Conservation (phyloP, 768 basidiomycete species). For the Gloeopeniophorella convolvens region DNA sequence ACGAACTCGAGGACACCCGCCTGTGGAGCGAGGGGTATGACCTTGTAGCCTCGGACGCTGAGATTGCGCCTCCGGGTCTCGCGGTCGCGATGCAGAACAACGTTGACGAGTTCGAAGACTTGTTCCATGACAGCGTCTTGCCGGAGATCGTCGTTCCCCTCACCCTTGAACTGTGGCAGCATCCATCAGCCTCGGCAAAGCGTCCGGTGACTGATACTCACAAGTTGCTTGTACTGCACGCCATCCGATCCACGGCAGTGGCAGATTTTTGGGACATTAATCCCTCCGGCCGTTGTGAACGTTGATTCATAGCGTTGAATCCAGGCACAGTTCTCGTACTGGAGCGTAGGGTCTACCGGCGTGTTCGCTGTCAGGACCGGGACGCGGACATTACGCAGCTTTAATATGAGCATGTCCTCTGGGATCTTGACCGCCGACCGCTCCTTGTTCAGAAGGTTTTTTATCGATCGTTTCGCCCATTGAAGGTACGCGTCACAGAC, state of each 20-base stretch:
- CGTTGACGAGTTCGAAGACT: constrained; percentile 86
- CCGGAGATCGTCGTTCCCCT: constrained; percentile 84
- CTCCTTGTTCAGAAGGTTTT: constrained; percentile 24
- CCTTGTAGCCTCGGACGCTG: constrained; percentile 77
- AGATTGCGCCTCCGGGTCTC: constrained; percentile 71
- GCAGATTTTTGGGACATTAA: constrained; percentile 78
- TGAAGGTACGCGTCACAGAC: constrained; percentile 62
- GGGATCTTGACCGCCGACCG: constrained; percentile 39
- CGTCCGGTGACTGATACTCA: constrained; percentile 33
- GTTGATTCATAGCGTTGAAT: constrained; percentile 52
- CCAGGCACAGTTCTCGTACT: constrained; percentile 66
- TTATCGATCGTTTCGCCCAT: constrained; percentile 64
- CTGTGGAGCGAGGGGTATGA: constrained; percentile 73
- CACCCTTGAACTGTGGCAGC: constrained; percentile 74
- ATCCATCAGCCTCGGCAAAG: not conserved
- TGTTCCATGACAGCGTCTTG: constrained; percentile 99
- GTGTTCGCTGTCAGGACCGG: constrained; percentile 77
- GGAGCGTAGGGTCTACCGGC: constrained; percentile 59
- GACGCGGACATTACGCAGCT: constrained; percentile 52
- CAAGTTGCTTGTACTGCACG: constrained; percentile 67
- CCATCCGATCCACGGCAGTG: constrained; percentile 65
- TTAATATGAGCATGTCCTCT: constrained; percentile 36
- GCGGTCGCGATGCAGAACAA: constrained; percentile 63
- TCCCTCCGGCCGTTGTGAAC: constrained; percentile 68
- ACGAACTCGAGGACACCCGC: constrained; percentile 93